Percentiles rank a stretch among this genome's conserved stretches.
Conservation (phyloP, 768 basidiomycete species). For the Leccinellum rugosiceps region DNA sequence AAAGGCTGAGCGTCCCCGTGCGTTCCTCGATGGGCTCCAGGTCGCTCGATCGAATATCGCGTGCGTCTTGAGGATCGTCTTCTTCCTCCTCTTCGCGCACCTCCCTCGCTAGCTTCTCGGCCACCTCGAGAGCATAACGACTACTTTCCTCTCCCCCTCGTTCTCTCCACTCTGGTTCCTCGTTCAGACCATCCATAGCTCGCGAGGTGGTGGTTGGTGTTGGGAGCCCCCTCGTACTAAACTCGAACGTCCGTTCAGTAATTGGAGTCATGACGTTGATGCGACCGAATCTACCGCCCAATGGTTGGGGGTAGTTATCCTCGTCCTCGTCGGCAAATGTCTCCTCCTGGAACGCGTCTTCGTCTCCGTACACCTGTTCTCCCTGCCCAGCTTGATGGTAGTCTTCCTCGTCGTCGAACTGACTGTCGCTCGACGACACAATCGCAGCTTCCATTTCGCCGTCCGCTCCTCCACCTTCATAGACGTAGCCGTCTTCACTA, state of each 20-base stretch:
- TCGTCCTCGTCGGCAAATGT: slow-evolving; percentile 31
- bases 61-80: slow-evolving; percentile 7
- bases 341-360: slow-evolving; percentile 29
- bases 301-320: slow-evolving; percentile 39
- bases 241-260: slow-evolving; percentile 91
- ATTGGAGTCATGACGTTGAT: slow-evolving; percentile 98
- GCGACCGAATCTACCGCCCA: slow-evolving; percentile 73
- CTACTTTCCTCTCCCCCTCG: slow-evolving; percentile 29
- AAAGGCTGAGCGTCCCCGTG: slow-evolving; percentile 61
- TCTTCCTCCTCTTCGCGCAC: slow-evolving; percentile 25
- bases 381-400: slow-evolving; percentile 12
- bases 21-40: slow-evolving; percentile 49
- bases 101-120: slow-evolving; percentile 58
- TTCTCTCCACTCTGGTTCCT: slow-evolving; percentile 18
- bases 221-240: slow-evolving; percentile 50
- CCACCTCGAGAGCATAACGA: slow-evolving; percentile 49
- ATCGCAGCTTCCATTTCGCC: slow-evolving; percentile 25
- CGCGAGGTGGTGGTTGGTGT: slow-evolving; percentile 44
- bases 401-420: slow-evolving; percentile 31
- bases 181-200: slow-evolving; percentile 36
- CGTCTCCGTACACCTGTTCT: slow-evolving; percentile 17
- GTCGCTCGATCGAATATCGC: slow-evolving; percentile 6
- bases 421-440: slow-evolving; percentile 31
- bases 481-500: slow-evolving; percentile 35
- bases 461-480: slow-evolving; percentile 27